Conservation (phyloP, 2,329 filamentous ascomycete genomes). For the Paecilomyces niveus region DNA sequence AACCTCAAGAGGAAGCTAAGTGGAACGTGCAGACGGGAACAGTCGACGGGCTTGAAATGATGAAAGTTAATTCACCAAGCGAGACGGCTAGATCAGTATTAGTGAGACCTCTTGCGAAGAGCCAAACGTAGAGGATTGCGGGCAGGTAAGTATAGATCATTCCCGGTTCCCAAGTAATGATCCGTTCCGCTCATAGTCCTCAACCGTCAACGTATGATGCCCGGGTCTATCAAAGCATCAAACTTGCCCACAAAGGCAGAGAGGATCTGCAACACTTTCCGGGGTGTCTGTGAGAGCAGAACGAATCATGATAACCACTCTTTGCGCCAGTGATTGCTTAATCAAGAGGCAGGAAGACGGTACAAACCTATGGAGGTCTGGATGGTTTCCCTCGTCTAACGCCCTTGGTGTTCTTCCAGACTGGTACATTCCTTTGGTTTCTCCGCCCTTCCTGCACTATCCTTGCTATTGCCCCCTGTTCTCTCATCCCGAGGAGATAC, state of each 20-base stretch:
- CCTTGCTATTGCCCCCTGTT: background rate
- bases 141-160: background rate
- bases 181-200: background rate
- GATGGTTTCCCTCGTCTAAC: background rate
- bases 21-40: constrained; percentile 1
- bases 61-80: background rate
- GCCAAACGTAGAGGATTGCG: background rate
- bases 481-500: background rate
- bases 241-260: background rate
- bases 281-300: background rate
- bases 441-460: background rate
- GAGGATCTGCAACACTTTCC: background rate
- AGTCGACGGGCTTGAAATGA: background rate
- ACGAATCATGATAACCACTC: background rate
- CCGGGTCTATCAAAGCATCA: background rate
- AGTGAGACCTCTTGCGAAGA: background rate
- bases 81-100: background rate
- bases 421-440: background rate
- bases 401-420: background rate
- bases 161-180: background rate
- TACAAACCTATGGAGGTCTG: background rate
- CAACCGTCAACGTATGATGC: background rate
- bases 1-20: background rate
- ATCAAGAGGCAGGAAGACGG: background rate
- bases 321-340: background rate